These are phyloP conservation scores for Arthrobotrys megalospora DNA, from an alignment of 2,329 filamentous ascomycete species.

Conservation along the genomic window DNA sequence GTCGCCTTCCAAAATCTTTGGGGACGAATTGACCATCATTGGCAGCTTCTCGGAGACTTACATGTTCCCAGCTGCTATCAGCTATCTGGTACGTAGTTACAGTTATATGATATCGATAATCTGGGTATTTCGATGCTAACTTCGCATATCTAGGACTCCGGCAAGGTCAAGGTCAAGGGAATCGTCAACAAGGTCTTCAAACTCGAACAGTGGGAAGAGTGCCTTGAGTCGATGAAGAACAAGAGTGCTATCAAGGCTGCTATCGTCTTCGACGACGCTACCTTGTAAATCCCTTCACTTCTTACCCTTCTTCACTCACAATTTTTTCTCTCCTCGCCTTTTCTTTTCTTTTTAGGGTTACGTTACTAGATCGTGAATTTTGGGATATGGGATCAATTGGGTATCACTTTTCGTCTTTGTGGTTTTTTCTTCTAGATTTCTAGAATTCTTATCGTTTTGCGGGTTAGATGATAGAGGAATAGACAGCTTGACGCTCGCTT, in stretches of 20 bases:
- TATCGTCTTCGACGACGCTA: constrained; percentile 76
- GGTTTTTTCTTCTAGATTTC: constrained; percentile 15
- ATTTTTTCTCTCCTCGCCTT: background rate
- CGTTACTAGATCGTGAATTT: constrained; percentile 26
- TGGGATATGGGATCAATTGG: constrained; percentile 1
- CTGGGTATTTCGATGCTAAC: constrained; percentile 64
- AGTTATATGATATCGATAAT: constrained; percentile 68
- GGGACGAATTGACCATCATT: constrained; percentile 79
- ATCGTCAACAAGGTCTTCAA: constrained; percentile 82
- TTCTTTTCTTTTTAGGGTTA: background rate
- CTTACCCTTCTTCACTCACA: background rate
- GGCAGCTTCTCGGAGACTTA: constrained; percentile 81
- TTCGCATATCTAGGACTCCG: constrained; percentile 69
- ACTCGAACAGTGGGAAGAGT: constrained; percentile 80
- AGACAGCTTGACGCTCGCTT: constrained; percentile 14
- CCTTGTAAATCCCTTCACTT: constrained; percentile 6
- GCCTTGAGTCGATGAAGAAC: constrained; percentile 79
- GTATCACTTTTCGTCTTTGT: background rate
- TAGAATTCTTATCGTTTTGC: constrained; percentile 3
- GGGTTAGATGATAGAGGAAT: constrained; percentile 16
- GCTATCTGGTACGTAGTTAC: constrained; percentile 67
- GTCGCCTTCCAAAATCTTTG: constrained; percentile 80
- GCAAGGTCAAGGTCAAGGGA: constrained; percentile 76
- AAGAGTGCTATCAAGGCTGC: constrained; percentile 82
- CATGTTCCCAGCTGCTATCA: constrained; percentile 76